Conservation (phyloP, 768 basidiomycete genomes). For the Xanthoconium stramineum region DNA sequence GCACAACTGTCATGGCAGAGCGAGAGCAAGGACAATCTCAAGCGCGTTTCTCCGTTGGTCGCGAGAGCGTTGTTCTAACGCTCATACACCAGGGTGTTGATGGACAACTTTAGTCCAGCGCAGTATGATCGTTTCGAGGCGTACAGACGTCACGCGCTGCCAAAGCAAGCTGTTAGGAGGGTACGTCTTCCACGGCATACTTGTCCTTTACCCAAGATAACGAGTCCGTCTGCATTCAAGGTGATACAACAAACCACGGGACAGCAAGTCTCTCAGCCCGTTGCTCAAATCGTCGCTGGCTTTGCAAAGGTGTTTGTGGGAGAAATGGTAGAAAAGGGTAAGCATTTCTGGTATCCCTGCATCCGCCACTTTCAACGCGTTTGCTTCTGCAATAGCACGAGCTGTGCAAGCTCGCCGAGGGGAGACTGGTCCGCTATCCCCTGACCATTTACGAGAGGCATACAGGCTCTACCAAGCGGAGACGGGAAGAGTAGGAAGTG, state of each 20-base stretch:
- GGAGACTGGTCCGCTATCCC: conserved; percentile 77
- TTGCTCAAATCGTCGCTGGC: conserved; percentile 87
- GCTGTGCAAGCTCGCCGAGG: conserved; percentile 67
- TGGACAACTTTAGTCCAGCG: conserved; percentile 80
- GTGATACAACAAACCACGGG: conserved; percentile 80
- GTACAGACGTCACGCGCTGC: conserved; percentile 78
- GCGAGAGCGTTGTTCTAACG: background rate
- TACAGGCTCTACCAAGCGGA: conserved; percentile 81
- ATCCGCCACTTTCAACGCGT: background rate
- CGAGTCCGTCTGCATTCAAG: conserved; percentile 34
- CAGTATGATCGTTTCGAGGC: conserved; percentile 91
- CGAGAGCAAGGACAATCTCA: conserved; percentile 84
- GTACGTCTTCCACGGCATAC: conserved; percentile 34
- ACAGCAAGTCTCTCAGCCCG: conserved; percentile 81
- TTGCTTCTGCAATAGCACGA: conserved; percentile 49
- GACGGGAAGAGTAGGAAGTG: conserved; percentile 77
- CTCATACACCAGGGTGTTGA: conserved; percentile 59
- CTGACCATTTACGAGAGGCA: conserved; percentile 88
- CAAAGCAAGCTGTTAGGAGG: conserved; percentile 80
- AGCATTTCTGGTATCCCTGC: background rate
- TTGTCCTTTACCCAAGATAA: background rate
- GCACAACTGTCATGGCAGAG: conserved; percentile 81
- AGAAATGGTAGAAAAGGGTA: conserved; percentile 87
- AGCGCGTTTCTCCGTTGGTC: conserved; percentile 40
- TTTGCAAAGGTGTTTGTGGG: conserved; percentile 92